Evolutionary conservation across 2,329 filamentous ascomycete genomes (phyloP).

Genomic region (Colletotrichum sp.): DNA sequence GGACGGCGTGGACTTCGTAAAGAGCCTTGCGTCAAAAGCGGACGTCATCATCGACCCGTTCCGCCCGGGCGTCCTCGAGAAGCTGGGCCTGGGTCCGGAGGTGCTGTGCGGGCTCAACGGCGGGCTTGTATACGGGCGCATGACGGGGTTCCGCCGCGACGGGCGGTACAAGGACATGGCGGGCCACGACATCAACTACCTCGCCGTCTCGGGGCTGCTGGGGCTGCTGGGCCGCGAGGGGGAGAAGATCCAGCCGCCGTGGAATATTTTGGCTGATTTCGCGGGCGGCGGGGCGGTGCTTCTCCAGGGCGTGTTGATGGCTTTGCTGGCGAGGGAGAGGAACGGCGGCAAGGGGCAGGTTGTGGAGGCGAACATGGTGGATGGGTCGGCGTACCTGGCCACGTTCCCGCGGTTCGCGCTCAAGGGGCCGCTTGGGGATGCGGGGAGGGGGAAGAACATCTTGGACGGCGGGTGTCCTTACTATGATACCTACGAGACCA

Average conservation of each 20-base stretch:
- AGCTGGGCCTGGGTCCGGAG: slow-evolving; percentile 76
- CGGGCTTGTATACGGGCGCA: slow-evolving; percentile 78
- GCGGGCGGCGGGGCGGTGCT: slow-evolving; percentile 86
- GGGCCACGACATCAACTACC: slow-evolving; percentile 96
- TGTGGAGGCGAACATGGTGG: slow-evolving; percentile 97
- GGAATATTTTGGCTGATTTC: slow-evolving; percentile 88
- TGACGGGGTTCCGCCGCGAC: slow-evolving; percentile 90
- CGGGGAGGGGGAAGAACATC: slow-evolving; percentile 73
- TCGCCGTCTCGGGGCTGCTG: slow-evolving; percentile 84
- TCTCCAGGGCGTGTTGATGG: slow-evolving; percentile 82
- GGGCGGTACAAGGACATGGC: slow-evolving; percentile 88
- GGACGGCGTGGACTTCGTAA: slow-evolving; percentile 68
- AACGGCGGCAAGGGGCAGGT: slow-evolving; percentile 77
- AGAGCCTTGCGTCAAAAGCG: slow-evolving; percentile 62
- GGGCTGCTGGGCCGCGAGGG: slow-evolving; percentile 74
- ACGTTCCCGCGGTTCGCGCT: slow-evolving; percentile 75
- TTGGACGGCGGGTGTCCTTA: slow-evolving; percentile 87
- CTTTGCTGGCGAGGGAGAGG: slow-evolving; percentile 68
- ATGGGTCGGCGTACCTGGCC: slow-evolving; percentile 80
- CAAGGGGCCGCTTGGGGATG: slow-evolving; percentile 67
- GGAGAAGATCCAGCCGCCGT: slow-evolving; percentile 77
- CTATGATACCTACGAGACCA: slow-evolving; percentile 89
- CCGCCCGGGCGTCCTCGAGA: slow-evolving; percentile 88
- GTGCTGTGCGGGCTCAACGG: slow-evolving; percentile 72
- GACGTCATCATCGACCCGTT: slow-evolving; percentile 94